Conservation (phyloP, 179 eudicot species). For the Carnegiea gigantea region DNA sequence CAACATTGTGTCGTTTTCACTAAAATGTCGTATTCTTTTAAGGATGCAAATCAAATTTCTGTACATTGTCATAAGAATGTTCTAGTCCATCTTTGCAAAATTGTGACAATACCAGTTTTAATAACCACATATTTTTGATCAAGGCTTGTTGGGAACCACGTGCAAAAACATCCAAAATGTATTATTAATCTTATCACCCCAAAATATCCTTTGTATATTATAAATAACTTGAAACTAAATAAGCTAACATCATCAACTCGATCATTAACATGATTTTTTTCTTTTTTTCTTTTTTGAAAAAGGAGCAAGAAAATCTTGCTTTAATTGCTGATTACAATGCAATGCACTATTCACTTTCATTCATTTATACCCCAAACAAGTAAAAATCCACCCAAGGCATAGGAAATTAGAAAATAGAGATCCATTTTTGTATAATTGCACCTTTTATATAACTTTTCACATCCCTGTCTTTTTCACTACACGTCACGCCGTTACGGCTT, state of each 20-base stretch:
- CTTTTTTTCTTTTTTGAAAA: neutral
- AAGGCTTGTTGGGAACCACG: neutral
- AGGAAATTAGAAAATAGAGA: neutral
- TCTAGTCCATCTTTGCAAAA: neutral
- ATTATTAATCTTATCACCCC: neutral
- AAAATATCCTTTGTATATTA: too few relatives aligned
- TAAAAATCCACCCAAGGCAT: neutral
- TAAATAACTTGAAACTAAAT: too few relatives aligned
- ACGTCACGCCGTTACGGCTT: neutral
- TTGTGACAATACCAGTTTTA: neutral
- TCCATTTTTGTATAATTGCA: neutral
- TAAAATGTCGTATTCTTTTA: neutral
- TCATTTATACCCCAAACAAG: neutral
- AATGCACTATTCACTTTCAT: neutral
- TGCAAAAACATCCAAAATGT: neutral
- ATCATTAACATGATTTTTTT: neutral
- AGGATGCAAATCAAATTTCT: neutral
- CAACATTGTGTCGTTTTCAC: neutral
- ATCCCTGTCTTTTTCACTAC: neutral
- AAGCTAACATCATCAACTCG: neutral
- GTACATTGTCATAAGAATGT: neutral
- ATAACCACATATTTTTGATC: neutral
- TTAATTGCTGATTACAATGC: neutral
- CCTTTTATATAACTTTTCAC: neutral
- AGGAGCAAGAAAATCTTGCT: neutral